These are phyloP conservation scores for Aspergillus bridgeri DNA, from an alignment of 495 filamentous ascomycete genomes.

Conservation along the genomic window DNA sequence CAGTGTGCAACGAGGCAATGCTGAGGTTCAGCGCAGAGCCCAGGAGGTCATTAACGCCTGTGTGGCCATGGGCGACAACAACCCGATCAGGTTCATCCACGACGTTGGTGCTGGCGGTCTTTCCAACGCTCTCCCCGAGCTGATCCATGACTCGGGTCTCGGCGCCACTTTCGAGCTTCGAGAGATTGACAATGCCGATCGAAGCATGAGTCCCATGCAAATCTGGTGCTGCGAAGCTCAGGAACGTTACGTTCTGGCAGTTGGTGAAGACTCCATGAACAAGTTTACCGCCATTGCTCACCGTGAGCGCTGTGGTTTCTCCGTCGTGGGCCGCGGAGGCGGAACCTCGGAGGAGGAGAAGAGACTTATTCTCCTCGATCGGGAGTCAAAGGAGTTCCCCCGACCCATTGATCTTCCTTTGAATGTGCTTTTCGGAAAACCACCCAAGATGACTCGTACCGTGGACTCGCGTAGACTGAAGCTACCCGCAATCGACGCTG, in stretches of 20 bases:
- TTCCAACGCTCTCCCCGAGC: conserved; percentile 87
- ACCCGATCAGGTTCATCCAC: conserved; percentile 93
- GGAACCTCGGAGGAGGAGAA: conserved; percentile 59
- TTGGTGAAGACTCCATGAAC: conserved; percentile 74
- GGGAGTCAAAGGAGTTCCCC: conserved; percentile 72
- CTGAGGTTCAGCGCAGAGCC: conserved; percentile 89
- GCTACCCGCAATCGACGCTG: conserved; percentile 70
- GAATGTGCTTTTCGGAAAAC: conserved; percentile 87
- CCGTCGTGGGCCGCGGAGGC: conserved; percentile 78
- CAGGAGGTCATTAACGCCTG: conserved; percentile 97
- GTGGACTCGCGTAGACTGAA: conserved; percentile 70
- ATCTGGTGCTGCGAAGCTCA: conserved; percentile 98
- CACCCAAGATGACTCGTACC: conserved; percentile 74
- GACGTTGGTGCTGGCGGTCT: conserved; percentile 95
- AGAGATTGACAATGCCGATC: conserved; percentile 85
- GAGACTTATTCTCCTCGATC: conserved; percentile 74
- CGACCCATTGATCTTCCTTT: conserved; percentile 88
- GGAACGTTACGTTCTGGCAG: conserved; percentile 86
- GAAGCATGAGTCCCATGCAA: conserved; percentile 87
- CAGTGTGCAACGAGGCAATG: conserved; percentile 88
- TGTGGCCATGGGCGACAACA: conserved; percentile 72
- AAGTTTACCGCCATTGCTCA: conserved; percentile 78
- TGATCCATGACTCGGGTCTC: conserved; percentile 85
- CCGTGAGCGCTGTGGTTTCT: conserved; percentile 90
- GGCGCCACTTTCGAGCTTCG: conserved; percentile 89